A percentile compares a stretch with the other conserved stretches of the same genome.
Evolutionary conservation across 208 protist genomes (phyloP).

Genomic region (Acanthamoeba quina): DNA sequence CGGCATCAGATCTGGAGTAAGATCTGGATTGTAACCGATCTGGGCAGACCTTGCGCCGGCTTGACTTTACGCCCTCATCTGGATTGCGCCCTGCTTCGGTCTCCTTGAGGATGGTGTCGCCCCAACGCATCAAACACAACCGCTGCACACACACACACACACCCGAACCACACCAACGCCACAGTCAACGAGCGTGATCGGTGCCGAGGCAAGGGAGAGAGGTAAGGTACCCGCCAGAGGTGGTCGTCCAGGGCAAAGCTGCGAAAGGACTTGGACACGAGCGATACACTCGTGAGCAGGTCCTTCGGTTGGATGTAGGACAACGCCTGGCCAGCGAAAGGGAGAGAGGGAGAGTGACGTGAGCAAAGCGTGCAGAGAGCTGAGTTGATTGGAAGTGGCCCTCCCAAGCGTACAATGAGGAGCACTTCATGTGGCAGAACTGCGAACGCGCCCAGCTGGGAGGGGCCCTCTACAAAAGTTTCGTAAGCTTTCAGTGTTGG

Average conservation of each 20-base stretch:
- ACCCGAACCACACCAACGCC: too few species aligned
- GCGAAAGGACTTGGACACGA: conserved; percentile 16
- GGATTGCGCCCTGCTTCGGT: too few species aligned
- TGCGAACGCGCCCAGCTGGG: not conserved
- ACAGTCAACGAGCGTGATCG: too few species aligned
- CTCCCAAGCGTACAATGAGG: not conserved
- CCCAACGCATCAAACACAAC: too few species aligned
- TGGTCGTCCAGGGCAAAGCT: conserved; percentile 34
- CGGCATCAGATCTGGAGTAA: too few species aligned
- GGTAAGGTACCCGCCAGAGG: conserved; percentile 19
- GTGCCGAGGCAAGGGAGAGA: too few species aligned
- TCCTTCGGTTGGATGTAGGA: conserved; percentile 15
- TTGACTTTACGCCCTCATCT: too few species aligned
- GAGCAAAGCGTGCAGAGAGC: not conserved
- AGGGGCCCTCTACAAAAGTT: conserved; percentile 1
- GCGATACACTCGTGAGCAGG: conserved; percentile 16
- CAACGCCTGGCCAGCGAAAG: not conserved
- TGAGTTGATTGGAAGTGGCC: not conserved
- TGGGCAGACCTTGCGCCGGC: too few species aligned
- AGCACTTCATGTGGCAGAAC: conserved; percentile 29
- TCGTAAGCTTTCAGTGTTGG: not conserved
- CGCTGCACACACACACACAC: too few species aligned
- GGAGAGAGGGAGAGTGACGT: too few species aligned
- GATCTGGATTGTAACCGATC: too few species aligned
- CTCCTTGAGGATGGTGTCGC: too few species aligned